Evolutionary conservation across 495 filamentous ascomycete genomes (phyloP).

Genomic region (Trichoderma reesei): DNA sequence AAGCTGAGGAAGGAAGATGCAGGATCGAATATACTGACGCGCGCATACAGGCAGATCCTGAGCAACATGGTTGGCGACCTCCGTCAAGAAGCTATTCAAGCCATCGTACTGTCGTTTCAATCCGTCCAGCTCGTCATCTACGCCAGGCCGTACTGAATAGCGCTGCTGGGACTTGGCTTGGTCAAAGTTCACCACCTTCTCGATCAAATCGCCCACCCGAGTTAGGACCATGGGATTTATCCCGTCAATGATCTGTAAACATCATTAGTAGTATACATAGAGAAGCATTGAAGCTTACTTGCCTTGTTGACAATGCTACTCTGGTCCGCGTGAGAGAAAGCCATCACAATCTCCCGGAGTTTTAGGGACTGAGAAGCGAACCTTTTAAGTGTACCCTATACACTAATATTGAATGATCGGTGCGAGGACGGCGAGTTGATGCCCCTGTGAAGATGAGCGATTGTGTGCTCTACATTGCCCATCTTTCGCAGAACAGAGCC

Average conservation of each 20-base stretch:
- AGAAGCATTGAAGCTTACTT: not conserved
- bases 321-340: slow-evolving; percentile 46
- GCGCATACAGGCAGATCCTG: slow-evolving; percentile 51
- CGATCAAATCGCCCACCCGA: slow-evolving; percentile 58
- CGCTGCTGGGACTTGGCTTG: slow-evolving; percentile 62
- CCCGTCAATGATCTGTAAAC: slow-evolving; percentile 23
- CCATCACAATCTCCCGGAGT: slow-evolving; percentile 54
- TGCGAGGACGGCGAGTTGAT: slow-evolving; percentile 54
- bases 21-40: slow-evolving; percentile 47
- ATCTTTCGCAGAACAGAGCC: slow-evolving; percentile 58
- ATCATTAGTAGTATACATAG: slow-evolving; percentile 10
- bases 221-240: slow-evolving; percentile 48
- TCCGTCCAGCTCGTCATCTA: slow-evolving; percentile 67
- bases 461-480: slow-evolving; percentile 64
- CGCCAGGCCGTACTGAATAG: slow-evolving; percentile 60
- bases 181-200: slow-evolving; percentile 73
- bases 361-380: slow-evolving; percentile 50
- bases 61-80: slow-evolving; percentile 52
- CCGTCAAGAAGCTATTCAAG: slow-evolving; percentile 59
- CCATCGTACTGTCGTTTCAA: slow-evolving; percentile 72
- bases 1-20: slow-evolving; percentile 79
- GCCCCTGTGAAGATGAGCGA: slow-evolving; percentile 67
- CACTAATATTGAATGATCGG: slow-evolving; percentile 48
- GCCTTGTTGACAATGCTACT: slow-evolving; percentile 53
- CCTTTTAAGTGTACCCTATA: slow-evolving; percentile 58